Evolutionary conservation across 495 filamentous ascomycete genomes (phyloP).

Genomic region (Penicillium arizonense): DNA sequence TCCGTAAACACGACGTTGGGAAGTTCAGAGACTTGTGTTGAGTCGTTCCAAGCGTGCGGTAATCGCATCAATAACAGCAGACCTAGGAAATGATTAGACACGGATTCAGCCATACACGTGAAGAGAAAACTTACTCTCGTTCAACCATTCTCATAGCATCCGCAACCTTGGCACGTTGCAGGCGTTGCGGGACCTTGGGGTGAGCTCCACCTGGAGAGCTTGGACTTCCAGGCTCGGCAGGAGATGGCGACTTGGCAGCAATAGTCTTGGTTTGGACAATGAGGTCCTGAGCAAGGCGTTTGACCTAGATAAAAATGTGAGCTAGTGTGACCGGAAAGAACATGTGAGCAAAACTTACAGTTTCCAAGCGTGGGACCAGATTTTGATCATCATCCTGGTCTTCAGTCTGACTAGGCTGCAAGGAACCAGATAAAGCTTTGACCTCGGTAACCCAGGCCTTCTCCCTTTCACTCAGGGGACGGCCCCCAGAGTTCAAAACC

Average conservation of each 20-base stretch:
- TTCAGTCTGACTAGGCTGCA: constrained; percentile 16
- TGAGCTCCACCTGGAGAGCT: constrained; percentile 28
- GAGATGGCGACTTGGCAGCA: constrained; percentile 24
- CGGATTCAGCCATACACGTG: background rate
- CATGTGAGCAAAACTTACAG: constrained; percentile 27
- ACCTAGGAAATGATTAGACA: constrained; percentile 21
- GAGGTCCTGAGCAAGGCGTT: constrained; percentile 49
- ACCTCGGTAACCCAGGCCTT: constrained; percentile 67
- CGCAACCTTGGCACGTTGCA: constrained; percentile 64
- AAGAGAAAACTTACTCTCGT: constrained; percentile 51
- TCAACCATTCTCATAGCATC: constrained; percentile 72
- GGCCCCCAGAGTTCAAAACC: constrained; percentile 53
- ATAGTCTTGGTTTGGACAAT: constrained; percentile 46
- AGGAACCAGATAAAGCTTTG: constrained; percentile 40
- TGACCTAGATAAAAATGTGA: constrained; percentile 35
- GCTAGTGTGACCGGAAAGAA: background rate
- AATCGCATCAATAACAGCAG: constrained; percentile 40
- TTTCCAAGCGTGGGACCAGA: constrained; percentile 37
- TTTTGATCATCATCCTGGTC: constrained; percentile 27
- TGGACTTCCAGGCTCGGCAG: constrained; percentile 29
- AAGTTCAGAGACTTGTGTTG: constrained; percentile 27
- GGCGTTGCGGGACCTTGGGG: constrained; percentile 60
- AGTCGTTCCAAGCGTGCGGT: constrained; percentile 40
- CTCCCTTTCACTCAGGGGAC: constrained; percentile 73
- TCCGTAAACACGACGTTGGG: too few species aligned